phyloP scores from a whole-genome alignment of 2,329 filamentous ascomycete genomes.

The Diaporthe ilicicola region DNA sequence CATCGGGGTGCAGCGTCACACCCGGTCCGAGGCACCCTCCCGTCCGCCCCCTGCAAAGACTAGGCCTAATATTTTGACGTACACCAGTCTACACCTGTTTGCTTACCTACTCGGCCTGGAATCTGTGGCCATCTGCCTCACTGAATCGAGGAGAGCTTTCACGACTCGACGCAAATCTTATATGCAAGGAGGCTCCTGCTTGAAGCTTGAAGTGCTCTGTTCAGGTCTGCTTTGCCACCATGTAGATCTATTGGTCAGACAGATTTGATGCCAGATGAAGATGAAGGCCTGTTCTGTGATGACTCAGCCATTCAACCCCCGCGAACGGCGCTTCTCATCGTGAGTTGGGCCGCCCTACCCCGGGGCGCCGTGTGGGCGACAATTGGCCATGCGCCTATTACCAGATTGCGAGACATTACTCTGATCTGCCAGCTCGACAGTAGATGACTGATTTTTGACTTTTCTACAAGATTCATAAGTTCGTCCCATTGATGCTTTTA shows the following conservation, averaged over 20 bases:
- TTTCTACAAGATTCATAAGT: background rate
- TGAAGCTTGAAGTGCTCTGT: background rate
- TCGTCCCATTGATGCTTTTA: constrained; percentile 20
- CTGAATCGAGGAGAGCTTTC: background rate
- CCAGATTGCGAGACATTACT: background rate
- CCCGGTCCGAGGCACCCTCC: background rate
- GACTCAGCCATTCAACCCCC: constrained; percentile 3
- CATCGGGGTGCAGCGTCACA: constrained; percentile 7
- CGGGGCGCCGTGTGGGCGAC: background rate
- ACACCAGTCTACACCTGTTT: background rate
- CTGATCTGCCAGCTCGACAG: background rate
- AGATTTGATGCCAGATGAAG: background rate
- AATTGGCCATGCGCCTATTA: background rate
- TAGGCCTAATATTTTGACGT: background rate
- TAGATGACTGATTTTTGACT: background rate
- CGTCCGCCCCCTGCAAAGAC: background rate
- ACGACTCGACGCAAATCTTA: constrained; percentile 4
- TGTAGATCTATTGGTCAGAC: background rate
- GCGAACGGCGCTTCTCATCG: constrained; percentile 1
- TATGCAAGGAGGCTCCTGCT: background rate
- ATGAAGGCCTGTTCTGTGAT: background rate
- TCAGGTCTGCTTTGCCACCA: background rate
- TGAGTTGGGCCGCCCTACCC: background rate
- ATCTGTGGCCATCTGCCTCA: background rate
- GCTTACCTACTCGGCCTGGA: background rate